These are phyloP conservation scores for Paramecium caudatum DNA, from an alignment of 73 alveolate genomes.

Conservation along the genomic window DNA sequence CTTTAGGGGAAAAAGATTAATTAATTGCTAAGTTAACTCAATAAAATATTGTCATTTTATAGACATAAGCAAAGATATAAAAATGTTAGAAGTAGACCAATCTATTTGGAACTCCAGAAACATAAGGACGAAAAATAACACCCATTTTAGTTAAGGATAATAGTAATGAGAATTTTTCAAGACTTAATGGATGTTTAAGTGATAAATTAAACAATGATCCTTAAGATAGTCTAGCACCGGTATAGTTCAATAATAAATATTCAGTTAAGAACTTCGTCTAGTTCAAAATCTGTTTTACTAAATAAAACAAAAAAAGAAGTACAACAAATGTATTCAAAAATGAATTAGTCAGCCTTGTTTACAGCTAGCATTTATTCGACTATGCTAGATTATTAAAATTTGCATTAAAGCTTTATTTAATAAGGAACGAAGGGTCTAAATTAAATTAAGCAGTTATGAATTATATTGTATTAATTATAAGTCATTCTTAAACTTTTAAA, in stretches of 20 bases:
- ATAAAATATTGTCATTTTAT: not conserved
- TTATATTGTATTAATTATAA: too few relatives aligned
- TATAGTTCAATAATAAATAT: not conserved
- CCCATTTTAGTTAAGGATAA: not conserved
- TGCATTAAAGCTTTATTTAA: not conserved
- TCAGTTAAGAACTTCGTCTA: constrained; percentile 18
- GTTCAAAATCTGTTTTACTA: constrained; percentile 27
- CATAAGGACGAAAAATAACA: not conserved
- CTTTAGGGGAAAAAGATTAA: not conserved
- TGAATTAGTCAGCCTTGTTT: constrained; percentile 22
- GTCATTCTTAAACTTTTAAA: too few relatives aligned
- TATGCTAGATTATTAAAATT: constrained; percentile 21
- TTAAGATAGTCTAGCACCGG: not conserved
- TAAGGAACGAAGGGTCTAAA: constrained; percentile 4
- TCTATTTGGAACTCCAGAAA: constrained; percentile 12
- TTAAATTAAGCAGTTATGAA: not conserved
- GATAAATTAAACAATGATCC: not conserved
- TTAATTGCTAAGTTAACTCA: not conserved
- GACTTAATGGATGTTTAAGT: not conserved
- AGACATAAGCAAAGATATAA: not conserved
- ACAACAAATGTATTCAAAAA: not conserved
- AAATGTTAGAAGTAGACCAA: not conserved
- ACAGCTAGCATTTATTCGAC: constrained; percentile 21
- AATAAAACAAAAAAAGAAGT: constrained; percentile 24
- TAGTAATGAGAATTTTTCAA: not conserved